Evolutionary conservation across 2,329 filamentous ascomycete genomes (phyloP).

Genomic region (Colletotrichum tropicale): DNA sequence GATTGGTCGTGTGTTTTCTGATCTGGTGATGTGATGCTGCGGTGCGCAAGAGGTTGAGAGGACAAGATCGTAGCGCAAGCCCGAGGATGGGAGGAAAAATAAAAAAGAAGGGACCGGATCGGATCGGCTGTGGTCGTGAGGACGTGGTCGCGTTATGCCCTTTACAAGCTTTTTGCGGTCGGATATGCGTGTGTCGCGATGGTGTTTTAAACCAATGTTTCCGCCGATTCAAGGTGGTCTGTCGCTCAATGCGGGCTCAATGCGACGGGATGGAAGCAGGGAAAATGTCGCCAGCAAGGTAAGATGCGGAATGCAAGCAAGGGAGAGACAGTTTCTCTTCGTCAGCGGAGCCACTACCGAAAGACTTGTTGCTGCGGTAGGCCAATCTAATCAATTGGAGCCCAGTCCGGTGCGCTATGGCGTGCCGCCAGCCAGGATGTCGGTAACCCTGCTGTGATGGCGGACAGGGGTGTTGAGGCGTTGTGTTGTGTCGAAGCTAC

Average conservation of each 20-base stretch:
- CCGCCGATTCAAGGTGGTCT: slow-evolving; percentile 3
- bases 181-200: slow-evolving; percentile 15
- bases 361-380: background rate
- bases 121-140: background rate
- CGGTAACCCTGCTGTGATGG: background rate
- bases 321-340: background rate
- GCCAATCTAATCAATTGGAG: background rate
- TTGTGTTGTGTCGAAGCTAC: background rate
- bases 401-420: background rate
- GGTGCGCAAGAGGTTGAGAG: background rate
- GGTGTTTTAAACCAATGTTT: slow-evolving; percentile 20
- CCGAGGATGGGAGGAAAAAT: background rate
- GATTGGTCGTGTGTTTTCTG: background rate
- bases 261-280: background rate
- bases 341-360: background rate
- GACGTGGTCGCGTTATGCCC: background rate
- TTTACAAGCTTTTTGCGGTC: slow-evolving; percentile 13
- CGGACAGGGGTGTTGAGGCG: background rate
- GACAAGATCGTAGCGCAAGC: background rate
- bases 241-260: background rate
- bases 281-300: background rate
- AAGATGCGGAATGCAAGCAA: background rate
- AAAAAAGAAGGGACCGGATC: background rate
- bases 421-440: background rate
- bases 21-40: background rate